Evolutionary conservation across 164 flowering plant species (phyloP).

Genomic region (Piper betle): DNA sequence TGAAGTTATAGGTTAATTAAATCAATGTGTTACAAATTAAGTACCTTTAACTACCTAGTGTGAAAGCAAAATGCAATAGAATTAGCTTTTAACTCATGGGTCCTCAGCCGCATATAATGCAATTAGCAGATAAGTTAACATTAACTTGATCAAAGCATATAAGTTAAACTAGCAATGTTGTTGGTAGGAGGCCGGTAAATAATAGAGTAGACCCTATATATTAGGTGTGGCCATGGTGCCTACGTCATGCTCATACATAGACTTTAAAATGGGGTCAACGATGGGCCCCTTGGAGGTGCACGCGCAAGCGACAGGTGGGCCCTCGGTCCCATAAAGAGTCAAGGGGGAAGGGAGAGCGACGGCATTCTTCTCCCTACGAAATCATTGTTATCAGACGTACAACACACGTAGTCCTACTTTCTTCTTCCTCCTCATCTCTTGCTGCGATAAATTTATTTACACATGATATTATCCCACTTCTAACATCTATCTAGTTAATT

Average conservation of each 20-base stretch:
- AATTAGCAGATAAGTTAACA: too few species aligned
- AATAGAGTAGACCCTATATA: too few species aligned
- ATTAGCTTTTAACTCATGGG: too few species aligned
- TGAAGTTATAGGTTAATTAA: too few species aligned
- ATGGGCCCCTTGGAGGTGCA: constrained; percentile 7
- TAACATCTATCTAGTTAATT: neutral
- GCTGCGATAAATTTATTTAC: neutral
- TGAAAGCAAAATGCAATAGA: too few species aligned
- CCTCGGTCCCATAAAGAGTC: neutral
- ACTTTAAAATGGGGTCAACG: constrained; percentile 2
- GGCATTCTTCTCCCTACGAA: constrained; percentile 1
- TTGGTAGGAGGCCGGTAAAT: too few species aligned
- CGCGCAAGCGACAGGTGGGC: constrained; percentile 7
- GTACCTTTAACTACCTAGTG: too few species aligned
- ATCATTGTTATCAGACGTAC: constrained; percentile 12
- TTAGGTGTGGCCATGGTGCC: neutral
- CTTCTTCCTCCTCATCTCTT: neutral
- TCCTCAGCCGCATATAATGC: too few species aligned
- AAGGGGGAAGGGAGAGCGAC: constrained; percentile 9
- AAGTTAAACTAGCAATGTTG: too few species aligned
- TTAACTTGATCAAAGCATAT: too few species aligned
- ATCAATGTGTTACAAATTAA: too few species aligned
- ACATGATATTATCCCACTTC: neutral
- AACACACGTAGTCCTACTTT: constrained; percentile 2
- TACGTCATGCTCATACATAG: constrained; percentile 10